Evolutionary conservation across 176 grass and related monocot genomes (phyloP).

Genomic region (Tuctoria greenei): DNA sequence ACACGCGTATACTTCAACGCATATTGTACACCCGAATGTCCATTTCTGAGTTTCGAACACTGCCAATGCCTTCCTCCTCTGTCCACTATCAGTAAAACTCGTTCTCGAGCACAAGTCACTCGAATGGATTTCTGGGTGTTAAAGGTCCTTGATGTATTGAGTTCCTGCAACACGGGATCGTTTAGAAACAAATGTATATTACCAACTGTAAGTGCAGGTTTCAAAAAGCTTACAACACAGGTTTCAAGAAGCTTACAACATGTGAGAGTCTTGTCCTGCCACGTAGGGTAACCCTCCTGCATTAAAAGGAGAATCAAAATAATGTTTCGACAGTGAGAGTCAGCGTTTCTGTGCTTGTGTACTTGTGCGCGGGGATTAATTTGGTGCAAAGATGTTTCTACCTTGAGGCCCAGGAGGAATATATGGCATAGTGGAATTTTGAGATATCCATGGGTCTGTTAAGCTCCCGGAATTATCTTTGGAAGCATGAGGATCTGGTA

Average conservation of each 20-base stretch:
- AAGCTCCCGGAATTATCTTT: conserved; percentile 43
- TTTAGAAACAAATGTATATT: conserved; percentile 15
- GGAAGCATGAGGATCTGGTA: conserved; percentile 52
- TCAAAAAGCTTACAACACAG: conserved; percentile 57
- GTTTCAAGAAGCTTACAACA: conserved; percentile 55
- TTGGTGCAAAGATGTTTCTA: conserved; percentile 26
- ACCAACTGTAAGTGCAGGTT: conserved; percentile 10
- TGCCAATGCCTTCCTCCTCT: neutral
- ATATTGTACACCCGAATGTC: neutral
- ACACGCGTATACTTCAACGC: too few species aligned
- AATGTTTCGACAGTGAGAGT: neutral
- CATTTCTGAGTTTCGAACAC: neutral
- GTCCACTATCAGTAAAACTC: neutral
- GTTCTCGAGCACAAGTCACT: conserved; percentile 33
- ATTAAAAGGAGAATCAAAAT: conserved; percentile 40
- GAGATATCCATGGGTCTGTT: conserved; percentile 54
- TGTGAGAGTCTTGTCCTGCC: conserved; percentile 45
- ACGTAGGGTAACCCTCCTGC: conserved; percentile 59
- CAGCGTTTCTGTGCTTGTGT: neutral
- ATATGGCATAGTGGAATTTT: conserved; percentile 45
- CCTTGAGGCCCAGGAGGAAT: conserved; percentile 61
- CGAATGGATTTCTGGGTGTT: conserved; percentile 79
- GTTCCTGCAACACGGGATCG: conserved; percentile 48
- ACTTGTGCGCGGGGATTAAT: neutral
- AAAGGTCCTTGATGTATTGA: conserved; percentile 56